Conservation (phyloP, 805 yeast species). For the Clavispora fructus region DNA sequence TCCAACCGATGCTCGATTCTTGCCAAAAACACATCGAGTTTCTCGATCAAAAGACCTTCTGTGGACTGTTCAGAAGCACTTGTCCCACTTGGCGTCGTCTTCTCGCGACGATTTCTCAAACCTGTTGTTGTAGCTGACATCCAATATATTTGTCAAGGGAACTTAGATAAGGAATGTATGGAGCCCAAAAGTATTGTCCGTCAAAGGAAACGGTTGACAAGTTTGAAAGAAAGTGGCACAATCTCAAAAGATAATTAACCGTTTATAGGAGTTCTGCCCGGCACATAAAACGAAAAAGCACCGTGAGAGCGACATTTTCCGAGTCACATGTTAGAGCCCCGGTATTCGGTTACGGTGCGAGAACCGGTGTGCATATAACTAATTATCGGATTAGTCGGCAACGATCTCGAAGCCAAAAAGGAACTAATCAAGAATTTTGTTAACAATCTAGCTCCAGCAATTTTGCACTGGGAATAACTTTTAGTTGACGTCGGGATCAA, state of each 20-base stretch:
- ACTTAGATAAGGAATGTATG: not conserved
- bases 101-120: slow-evolving; percentile 8
- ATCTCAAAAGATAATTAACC: not conserved
- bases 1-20: slow-evolving; percentile 38
- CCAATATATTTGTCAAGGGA: not conserved
- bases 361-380: not conserved
- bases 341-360: not conserved
- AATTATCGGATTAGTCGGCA: not conserved
- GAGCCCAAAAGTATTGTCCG: not conserved
- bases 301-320: not conserved
- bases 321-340: not conserved
- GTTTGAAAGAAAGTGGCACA: not conserved
- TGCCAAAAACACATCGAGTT: slow-evolving; percentile 36
- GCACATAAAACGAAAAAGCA: not conserved
- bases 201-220: not conserved
- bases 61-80: slow-evolving; percentile 14
- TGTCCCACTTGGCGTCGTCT: not conserved
- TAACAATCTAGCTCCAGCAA: too few relatives aligned
- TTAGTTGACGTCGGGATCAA: too few relatives aligned
- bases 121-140: not conserved
- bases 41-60: slow-evolving; percentile 37
- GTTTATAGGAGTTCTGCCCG: not conserved
- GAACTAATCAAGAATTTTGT: not conserved
- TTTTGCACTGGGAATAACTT: too few relatives aligned
- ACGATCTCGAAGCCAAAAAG: too few relatives aligned